Evolutionary conservation across 2,329 filamentous ascomycete genomes (phyloP).

Genomic region (Talaromyces rugulosus): DNA sequence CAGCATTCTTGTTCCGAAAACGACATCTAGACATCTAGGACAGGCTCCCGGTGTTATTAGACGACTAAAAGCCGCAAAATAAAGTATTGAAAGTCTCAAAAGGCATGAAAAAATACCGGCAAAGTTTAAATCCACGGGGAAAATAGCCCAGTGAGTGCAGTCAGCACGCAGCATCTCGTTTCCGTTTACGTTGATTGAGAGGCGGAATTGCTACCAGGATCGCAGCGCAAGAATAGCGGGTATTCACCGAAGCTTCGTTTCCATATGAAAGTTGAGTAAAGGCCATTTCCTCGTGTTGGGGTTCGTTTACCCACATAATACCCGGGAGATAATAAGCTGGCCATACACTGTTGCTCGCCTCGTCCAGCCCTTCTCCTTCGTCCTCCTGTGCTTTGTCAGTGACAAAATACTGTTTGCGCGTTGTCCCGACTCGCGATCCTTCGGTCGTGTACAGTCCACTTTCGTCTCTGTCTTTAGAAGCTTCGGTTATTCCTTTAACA

Average conservation of each 20-base stretch:
- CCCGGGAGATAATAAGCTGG: constrained; percentile 6
- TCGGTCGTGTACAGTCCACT: not conserved
- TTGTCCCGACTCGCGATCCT: not conserved
- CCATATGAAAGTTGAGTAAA: constrained; percentile 19
- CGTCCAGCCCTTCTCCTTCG: not conserved
- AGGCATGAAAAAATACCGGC: too few relatives aligned
- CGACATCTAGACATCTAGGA: too few relatives aligned
- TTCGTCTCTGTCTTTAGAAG: not conserved
- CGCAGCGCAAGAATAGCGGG: constrained; percentile 18
- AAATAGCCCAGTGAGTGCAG: too few relatives aligned
- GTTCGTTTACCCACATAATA: constrained; percentile 21
- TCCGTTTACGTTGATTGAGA: not conserved
- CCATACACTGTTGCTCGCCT: constrained; percentile 6
- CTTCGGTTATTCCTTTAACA: not conserved
- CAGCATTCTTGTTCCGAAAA: too few relatives aligned
- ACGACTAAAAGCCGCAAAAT: too few relatives aligned
- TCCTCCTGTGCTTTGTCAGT: not conserved
- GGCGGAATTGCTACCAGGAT: constrained; percentile 22
- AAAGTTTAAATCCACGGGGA: too few relatives aligned
- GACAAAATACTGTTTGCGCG: not conserved
- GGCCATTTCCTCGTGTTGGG: constrained; percentile 18
- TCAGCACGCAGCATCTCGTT: too few relatives aligned
- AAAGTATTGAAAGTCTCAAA: too few relatives aligned
- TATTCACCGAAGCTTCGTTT: constrained; percentile 15
- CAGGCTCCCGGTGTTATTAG: too few relatives aligned